Evolutionary conservation across 2,329 filamentous ascomycete genomes (phyloP).

Genomic region (Balansia obtecta): DNA sequence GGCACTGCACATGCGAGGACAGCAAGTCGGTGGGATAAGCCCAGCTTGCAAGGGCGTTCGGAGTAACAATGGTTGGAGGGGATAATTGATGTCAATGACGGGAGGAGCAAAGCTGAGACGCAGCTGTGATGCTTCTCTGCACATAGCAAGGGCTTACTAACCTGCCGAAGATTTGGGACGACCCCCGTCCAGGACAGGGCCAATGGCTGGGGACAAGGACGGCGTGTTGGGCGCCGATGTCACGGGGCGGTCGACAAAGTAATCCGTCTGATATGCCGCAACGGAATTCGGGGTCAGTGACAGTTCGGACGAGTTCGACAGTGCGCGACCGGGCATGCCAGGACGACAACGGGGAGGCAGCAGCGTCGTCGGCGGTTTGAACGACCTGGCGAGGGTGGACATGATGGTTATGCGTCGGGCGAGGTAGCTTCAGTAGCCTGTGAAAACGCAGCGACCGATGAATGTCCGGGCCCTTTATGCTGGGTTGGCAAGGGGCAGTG

Average conservation of each 20-base stretch:
- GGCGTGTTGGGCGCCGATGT: slow-evolving; percentile 19
- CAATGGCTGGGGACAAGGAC: slow-evolving; percentile 7
- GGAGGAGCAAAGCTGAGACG: not conserved
- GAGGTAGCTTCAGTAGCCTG: not conserved
- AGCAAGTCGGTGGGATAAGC: not conserved
- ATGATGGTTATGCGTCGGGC: slow-evolving; percentile 18
- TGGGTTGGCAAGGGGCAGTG: not conserved
- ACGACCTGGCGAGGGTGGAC: slow-evolving; percentile 36
- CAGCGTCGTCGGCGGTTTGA: slow-evolving; percentile 32
- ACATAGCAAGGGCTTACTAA: not conserved
- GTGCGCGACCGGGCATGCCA: slow-evolving; percentile 27
- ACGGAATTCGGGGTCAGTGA: slow-evolving; percentile 20
- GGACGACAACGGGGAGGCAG: slow-evolving; percentile 31
- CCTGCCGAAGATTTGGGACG: not conserved
- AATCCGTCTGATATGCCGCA: slow-evolving; percentile 14
- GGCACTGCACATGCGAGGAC: not conserved
- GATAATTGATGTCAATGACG: not conserved
- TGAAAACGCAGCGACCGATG: not conserved
- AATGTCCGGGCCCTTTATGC: not conserved
- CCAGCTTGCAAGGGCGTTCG: not conserved
- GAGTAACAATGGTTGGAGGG: not conserved
- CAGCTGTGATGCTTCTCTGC: not conserved
- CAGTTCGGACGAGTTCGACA: slow-evolving; percentile 36
- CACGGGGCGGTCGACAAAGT: slow-evolving; percentile 16
- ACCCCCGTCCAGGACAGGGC: slow-evolving; percentile 2